A percentile compares a stretch with the other conserved stretches of the same genome.
These are phyloP conservation scores for Fonsecaea monophora DNA, from an alignment of 2,329 filamentous ascomycete species.

Conservation along the genomic window DNA sequence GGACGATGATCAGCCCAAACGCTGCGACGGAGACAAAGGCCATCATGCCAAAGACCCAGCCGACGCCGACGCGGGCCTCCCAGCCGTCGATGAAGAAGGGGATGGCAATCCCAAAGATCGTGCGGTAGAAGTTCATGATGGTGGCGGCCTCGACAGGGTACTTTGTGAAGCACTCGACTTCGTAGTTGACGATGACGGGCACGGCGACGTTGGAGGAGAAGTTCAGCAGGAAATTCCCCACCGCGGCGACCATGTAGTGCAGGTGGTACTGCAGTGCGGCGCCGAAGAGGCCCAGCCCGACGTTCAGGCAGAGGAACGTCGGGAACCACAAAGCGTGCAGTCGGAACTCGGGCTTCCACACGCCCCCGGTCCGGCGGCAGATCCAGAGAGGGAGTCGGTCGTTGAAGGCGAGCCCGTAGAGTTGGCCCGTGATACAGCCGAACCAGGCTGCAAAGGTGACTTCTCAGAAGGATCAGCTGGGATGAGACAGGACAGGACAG, in stretches of 20 bases:
- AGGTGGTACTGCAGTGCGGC: constrained; percentile 51
- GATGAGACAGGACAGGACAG: background rate
- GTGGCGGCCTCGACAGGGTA: constrained; percentile 49
- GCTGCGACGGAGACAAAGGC: constrained; percentile 41
- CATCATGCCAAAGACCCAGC: constrained; percentile 53
- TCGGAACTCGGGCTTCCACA: constrained; percentile 48
- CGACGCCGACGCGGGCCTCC: constrained; percentile 44
- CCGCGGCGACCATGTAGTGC: constrained; percentile 50
- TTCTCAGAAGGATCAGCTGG: constrained; percentile 8
- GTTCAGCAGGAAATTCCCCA: constrained; percentile 51
- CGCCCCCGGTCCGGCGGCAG: constrained; percentile 41
- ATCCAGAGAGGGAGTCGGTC: constrained; percentile 51
- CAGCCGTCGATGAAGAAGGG: constrained; percentile 52
- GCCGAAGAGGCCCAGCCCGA: constrained; percentile 48
- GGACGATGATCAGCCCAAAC: constrained; percentile 2
- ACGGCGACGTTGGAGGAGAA: constrained; percentile 46
- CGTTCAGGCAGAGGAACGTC: constrained; percentile 41
- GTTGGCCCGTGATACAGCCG: constrained; percentile 48
- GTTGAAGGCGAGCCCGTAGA: constrained; percentile 44
- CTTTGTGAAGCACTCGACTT: constrained; percentile 46
- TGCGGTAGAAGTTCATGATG: constrained; percentile 45
- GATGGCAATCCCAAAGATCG: constrained; percentile 49
- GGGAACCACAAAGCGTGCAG: constrained; percentile 44
- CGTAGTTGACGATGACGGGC: constrained; percentile 46
- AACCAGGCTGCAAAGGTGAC: constrained; percentile 52